A percentile compares a stretch with the other conserved stretches of the same genome.
Conservation (phyloP, 2,329 filamentous ascomycete species). For the Dendryphion nanum region DNA sequence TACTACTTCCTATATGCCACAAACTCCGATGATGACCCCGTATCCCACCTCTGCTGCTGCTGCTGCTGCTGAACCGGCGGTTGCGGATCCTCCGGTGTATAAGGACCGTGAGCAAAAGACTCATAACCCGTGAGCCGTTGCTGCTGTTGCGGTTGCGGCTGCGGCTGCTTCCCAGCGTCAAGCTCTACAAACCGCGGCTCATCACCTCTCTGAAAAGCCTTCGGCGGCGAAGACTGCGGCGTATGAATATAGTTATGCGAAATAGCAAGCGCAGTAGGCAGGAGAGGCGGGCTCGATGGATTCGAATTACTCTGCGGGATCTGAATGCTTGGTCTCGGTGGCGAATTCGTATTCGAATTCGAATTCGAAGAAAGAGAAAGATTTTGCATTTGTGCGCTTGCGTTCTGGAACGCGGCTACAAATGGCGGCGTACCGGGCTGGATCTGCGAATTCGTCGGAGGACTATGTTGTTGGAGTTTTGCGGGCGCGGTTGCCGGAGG, state of each 20-base stretch:
- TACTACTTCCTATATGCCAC: too few species aligned
- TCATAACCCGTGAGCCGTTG: constrained; percentile 1
- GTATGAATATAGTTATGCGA: too few species aligned
- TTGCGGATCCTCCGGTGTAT: background rate
- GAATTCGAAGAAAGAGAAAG: too few species aligned
- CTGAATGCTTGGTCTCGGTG: too few species aligned
- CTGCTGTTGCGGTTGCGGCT: background rate
- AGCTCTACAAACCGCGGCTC: background rate
- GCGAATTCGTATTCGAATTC: too few species aligned
- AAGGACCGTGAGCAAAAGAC: background rate
- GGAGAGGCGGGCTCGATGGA: too few species aligned
- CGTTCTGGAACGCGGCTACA: background rate
- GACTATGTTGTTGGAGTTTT: background rate
- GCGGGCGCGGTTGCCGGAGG: constrained; percentile 3
- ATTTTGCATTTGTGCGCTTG: too few species aligned
- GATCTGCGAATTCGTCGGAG: background rate
- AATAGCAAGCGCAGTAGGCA: too few species aligned
- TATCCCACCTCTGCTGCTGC: background rate
- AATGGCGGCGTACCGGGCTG: background rate
- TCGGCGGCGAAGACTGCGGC: background rate
- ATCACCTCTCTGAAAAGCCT: background rate
- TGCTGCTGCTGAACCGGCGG: background rate
- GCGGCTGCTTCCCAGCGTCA: too few species aligned
- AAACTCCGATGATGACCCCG: too few species aligned
- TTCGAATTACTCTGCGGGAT: too few species aligned